Conservation (phyloP, 1,284 basidiomycete species). For the Irpex lacteus region DNA sequence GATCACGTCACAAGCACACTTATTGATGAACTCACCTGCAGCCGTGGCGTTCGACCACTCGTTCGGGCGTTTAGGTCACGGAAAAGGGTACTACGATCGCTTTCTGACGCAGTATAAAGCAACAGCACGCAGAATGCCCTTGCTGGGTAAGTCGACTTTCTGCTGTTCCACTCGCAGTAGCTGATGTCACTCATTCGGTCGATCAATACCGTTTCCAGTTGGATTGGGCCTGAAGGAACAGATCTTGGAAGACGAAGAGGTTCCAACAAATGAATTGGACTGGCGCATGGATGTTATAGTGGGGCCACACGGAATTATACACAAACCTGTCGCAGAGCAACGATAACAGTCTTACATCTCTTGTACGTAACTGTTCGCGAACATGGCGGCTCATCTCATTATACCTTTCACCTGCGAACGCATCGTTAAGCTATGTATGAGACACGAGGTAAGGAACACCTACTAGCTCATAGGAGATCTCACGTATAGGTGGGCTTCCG, state of each 20-base stretch:
- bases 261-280: constrained; percentile 61
- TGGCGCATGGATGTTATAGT: constrained; percentile 68
- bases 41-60: constrained; percentile 75
- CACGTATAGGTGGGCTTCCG: constrained; percentile 16
- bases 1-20: constrained; percentile 7
- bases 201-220: constrained; percentile 37
- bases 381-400: neutral
- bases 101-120: constrained; percentile 59
- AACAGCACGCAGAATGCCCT: constrained; percentile 29
- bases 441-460: constrained; percentile 5
- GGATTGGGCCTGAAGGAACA: constrained; percentile 67
- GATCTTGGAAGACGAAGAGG: constrained; percentile 46
- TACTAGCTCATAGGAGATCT: constrained; percentile 32
- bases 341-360: constrained; percentile 1
- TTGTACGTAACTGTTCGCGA: neutral
- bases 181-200: neutral
- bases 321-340: neutral
- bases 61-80: constrained; percentile 72
- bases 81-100: constrained; percentile 78
- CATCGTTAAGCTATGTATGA: neutral
- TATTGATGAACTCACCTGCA: constrained; percentile 23
- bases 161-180: neutral
- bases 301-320: constrained; percentile 44
- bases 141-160: constrained; percentile 45
- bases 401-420: neutral